Conservation (phyloP, 306 rosid species). For the Quercus berberidifolia region DNA sequence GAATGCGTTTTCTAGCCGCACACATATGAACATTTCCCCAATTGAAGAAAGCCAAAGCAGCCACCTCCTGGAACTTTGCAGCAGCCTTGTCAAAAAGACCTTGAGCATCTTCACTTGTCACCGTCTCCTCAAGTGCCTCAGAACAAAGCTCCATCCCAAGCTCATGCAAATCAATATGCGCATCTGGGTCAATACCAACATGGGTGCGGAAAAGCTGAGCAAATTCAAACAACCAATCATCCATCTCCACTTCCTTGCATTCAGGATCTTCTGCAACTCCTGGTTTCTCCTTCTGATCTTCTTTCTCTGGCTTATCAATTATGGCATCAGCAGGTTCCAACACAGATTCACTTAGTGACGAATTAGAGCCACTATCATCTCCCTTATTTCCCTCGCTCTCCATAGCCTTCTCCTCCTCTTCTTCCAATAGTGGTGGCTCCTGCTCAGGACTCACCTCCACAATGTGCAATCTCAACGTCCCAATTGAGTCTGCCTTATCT, state of each 20-base stretch:
- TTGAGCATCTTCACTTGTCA: constrained; percentile 95
- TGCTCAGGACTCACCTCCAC: constrained; percentile 94
- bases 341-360: constrained; percentile 64
- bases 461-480: constrained; percentile 77
- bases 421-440: constrained; percentile 89
- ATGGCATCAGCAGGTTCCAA: constrained; percentile 52
- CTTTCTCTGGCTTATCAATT: constrained; percentile 55
- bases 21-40: constrained; percentile 99
- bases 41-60: constrained; percentile 90
- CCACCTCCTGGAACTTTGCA: constrained; percentile 97
- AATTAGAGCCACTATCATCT: constrained; percentile 69
- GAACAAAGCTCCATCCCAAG: constrained; percentile 99
- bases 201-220: constrained; percentile 96
- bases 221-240: constrained; percentile 96
- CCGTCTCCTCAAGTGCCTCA: constrained; percentile 96
- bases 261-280: constrained; percentile 59
- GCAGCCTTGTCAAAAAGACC: constrained; percentile 89
- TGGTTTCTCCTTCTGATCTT: constrained; percentile 57
- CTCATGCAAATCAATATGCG: constrained; percentile 94
- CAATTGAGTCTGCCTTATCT: constrained; percentile 50
- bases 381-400: constrained; percentile 56
- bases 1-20: constrained; percentile 93
- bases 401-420: constrained; percentile 77
- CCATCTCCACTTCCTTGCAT: constrained; percentile 95
- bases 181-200: constrained; percentile 95